A percentile compares a stretch with the other conserved stretches of the same genome.
Conservation (phyloP, 1,139 yeast species). For the Zygosaccharomyces pseudobailii region DNA sequence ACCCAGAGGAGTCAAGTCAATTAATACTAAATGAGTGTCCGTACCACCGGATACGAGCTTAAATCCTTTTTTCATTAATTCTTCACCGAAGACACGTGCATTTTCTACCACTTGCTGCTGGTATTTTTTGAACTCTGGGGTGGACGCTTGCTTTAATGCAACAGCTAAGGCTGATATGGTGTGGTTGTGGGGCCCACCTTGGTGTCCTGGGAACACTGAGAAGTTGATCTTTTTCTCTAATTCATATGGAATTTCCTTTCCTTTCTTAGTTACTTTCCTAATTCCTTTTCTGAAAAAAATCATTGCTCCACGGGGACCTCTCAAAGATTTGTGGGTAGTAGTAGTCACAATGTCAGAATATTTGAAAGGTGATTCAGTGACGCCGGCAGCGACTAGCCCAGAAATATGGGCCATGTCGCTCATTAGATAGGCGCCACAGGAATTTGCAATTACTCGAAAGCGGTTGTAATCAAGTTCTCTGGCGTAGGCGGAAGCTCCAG, state of each 20-base stretch:
- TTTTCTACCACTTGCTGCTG: slow-evolving; percentile 78
- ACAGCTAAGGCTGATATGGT: slow-evolving; percentile 94
- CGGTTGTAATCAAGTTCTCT: slow-evolving; percentile 86
- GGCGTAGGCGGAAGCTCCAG: slow-evolving; percentile 96
- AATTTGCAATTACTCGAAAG: slow-evolving; percentile 85
- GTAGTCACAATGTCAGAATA: slow-evolving; percentile 95
- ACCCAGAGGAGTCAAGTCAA: slow-evolving; percentile 75
- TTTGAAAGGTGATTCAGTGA: slow-evolving; percentile 88
- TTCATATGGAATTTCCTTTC: slow-evolving; percentile 81
- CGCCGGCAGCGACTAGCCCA: slow-evolving; percentile 90
- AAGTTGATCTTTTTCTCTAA: slow-evolving; percentile 88
- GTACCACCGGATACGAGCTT: slow-evolving; percentile 87
- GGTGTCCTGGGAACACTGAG: slow-evolving; percentile 97
- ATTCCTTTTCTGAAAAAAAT: slow-evolving; percentile 93
- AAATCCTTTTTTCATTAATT: slow-evolving; percentile 64
- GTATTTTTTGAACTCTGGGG: slow-evolving; percentile 82
- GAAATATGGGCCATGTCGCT: slow-evolving; percentile 97
- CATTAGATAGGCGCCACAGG: slow-evolving; percentile 86
- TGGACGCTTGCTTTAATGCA: slow-evolving; percentile 82
- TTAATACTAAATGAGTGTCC: slow-evolving; percentile 86
- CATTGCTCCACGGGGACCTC: slow-evolving; percentile 99
- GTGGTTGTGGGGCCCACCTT: slow-evolving; percentile 99
- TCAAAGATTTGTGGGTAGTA: slow-evolving; percentile 92
- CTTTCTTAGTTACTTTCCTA: slow-evolving; percentile 75
- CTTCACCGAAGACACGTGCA: slow-evolving; percentile 71